Evolutionary conservation across 768 basidiomycete species (phyloP).

Genomic region (Boletus sp.): DNA sequence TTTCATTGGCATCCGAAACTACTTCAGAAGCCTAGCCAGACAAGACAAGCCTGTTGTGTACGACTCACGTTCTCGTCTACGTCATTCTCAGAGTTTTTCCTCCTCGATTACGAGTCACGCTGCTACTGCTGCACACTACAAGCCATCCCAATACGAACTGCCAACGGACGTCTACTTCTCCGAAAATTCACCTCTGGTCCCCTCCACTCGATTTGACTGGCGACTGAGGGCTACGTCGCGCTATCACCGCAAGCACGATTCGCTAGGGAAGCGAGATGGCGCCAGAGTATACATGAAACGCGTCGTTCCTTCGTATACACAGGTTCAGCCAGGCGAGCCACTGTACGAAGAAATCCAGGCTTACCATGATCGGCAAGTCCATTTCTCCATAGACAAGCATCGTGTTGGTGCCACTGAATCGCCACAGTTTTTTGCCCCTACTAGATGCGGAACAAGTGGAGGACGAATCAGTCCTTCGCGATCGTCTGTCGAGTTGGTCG

Average conservation of each 20-base stretch:
- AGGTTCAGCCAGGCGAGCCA: conserved; percentile 37
- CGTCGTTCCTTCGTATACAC: conserved; percentile 35
- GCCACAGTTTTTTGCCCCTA: conserved; percentile 45
- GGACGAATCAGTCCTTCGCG: conserved; percentile 54
- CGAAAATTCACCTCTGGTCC: conserved; percentile 27
- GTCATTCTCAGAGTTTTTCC: conserved; percentile 12
- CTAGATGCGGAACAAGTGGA: conserved; percentile 62
- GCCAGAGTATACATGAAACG: conserved; percentile 36
- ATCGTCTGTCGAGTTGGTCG: conserved; percentile 70
- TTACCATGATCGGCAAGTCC: conserved; percentile 54
- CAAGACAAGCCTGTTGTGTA: neutral
- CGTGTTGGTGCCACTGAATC: neutral
- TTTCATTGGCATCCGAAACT: conserved; percentile 33
- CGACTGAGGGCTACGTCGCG: conserved; percentile 53
- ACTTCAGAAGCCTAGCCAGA: conserved; percentile 23
- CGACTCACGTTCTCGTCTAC: neutral
- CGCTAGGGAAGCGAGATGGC: conserved; percentile 9
- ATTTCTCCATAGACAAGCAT: neutral
- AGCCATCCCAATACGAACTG: conserved; percentile 19
- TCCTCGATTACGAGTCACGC: conserved; percentile 8
- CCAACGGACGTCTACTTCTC: conserved; percentile 31
- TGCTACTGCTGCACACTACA: conserved; percentile 9
- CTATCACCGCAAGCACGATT: conserved; percentile 10
- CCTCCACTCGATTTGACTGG: conserved; percentile 57
- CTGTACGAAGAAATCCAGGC: conserved; percentile 49